Conservation (phyloP, 345 rosid genomes). For the Alliaria petiolata region DNA sequence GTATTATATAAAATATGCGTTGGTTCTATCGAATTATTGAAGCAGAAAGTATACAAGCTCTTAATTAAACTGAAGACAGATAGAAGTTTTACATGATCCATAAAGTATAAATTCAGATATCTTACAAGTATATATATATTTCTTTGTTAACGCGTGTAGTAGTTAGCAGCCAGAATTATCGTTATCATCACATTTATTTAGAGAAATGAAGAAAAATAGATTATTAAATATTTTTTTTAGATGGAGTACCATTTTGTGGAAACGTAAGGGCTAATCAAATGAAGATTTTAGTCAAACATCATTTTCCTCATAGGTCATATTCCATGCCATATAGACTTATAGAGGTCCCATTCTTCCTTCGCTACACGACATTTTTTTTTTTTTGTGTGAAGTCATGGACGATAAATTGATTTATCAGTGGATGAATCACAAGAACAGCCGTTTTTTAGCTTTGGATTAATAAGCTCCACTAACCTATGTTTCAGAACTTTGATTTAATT, state of each 20-base stretch:
- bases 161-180: background rate
- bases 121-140: background rate
- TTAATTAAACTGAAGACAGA: background rate
- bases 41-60: background rate
- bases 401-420: background rate
- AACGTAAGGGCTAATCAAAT: conserved; percentile 20
- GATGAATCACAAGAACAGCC: background rate
- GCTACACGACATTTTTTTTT: conserved; percentile 15
- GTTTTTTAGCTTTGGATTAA: background rate
- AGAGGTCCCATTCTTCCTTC: conserved; percentile 21
- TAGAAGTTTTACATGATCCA: background rate
- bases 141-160: background rate
- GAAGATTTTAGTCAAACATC: conserved; percentile 29
- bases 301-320: conserved; percentile 29
- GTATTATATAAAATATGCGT: no score
- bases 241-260: no score
- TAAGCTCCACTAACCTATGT: background rate
- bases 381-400: background rate
- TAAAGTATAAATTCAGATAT: background rate
- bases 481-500: background rate
- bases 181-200: background rate
- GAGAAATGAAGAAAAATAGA: background rate
- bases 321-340: conserved; percentile 16
- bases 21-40: no score
- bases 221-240: no score